Evolutionary conservation across 106 monocot species (phyloP), one percentile per base, ranked within the genome.

Genomic region (Hemerocallis citrina): DNA sequence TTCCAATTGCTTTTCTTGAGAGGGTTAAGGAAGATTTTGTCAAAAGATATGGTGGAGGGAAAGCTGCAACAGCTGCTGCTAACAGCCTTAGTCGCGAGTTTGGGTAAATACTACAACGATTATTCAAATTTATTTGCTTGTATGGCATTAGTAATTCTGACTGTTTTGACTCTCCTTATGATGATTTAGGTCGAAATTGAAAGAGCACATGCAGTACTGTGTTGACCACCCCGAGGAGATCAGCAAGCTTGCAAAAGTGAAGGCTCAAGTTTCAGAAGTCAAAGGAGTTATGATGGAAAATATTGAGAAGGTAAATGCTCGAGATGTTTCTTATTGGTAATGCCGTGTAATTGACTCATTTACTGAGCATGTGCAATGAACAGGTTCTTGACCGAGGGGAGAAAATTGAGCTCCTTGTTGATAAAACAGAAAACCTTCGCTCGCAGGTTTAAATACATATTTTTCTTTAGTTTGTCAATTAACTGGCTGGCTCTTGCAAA

Each of bases 221-320:
- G 64, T 79, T 39, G 85, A 91, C 15, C 85, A 91, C 68, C 90
- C 90, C 22, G 90, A 91, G 34, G 90, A 91, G 70, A 68, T 91
- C 30, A 82, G 77, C 63, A 85, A 82, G 55, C 63, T 91, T 28
- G 69, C 90, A 1, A 85, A 85, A 60, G 90, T 91, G 60, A 82
- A 91, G 66, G 85, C 85, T 40, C 90, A 91, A 36, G 90, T 91
- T 42, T 82, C 90, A 16, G 81, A 91, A 72, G 90, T 91, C 29
- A 91, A 86, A 72, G 81, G 86, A 27, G 81, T 81, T 19, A 86
- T 86, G 86, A 86, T 78, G 81, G 86, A 81, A 67, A 91, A 91
- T 55, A 91, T 91, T 9, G 90, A 91, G 15, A 91, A 79, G 79
- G 90, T 91, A 45, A 57, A 35, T 4, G 8, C 31, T 7, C 11